Evolutionary conservation across 75 land plant genomes (phyloP).

Genomic region (Pinus taeda): DNA sequence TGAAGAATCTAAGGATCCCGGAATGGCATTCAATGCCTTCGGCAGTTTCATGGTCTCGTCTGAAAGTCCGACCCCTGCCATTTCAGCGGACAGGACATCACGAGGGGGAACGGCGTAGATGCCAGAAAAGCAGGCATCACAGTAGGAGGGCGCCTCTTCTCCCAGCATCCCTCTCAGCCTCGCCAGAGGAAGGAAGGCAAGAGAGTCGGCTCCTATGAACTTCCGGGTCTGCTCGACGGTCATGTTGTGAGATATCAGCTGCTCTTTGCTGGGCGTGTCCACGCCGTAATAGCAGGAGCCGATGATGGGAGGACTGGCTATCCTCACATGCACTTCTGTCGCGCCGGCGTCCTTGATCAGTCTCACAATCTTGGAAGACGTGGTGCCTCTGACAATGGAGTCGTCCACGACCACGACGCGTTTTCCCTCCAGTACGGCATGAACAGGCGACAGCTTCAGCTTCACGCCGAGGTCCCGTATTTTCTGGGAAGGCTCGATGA

Average conservation of each 20-base stretch:
- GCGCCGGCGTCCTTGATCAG: conserved; percentile 87
- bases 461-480: conserved; percentile 34
- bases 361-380: conserved; percentile 87
- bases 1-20: no score
- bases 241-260: conserved; percentile 71
- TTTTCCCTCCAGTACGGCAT: conserved; percentile 16
- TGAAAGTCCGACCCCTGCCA: no score
- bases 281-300: conserved; percentile 97
- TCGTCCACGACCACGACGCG: conserved; percentile 57
- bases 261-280: conserved; percentile 80
- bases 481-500: conserved; percentile 28
- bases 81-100: no score
- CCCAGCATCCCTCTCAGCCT: conserved; percentile 55
- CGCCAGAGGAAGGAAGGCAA: conserved; percentile 78
- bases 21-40: no score
- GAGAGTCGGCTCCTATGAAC: conserved; percentile 14
- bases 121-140: conserved; percentile 91
- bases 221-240: conserved; percentile 35
- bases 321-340: conserved; percentile 91
- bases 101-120: conserved; percentile 68
- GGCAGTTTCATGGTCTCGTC: no score
- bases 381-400: conserved; percentile 96
- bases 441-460: conserved; percentile 27
- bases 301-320: conserved; percentile 92
- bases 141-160: conserved; percentile 45